Evolutionary conservation across 495 filamentous ascomycete genomes (phyloP).

Genomic region (Hypoxylon crocopeplum): DNA sequence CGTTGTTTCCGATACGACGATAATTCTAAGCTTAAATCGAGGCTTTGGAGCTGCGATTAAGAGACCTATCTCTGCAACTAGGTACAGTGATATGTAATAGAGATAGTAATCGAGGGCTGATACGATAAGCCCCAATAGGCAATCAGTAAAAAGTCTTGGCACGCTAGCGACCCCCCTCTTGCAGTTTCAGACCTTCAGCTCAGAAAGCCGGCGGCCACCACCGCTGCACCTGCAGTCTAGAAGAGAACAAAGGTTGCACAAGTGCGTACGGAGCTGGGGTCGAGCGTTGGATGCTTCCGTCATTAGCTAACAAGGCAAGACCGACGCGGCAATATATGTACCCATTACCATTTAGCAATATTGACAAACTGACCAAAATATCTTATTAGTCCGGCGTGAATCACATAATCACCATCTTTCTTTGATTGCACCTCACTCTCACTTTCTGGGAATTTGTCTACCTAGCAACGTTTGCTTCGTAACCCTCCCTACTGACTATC

Average conservation of each 20-base stretch:
- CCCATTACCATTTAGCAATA: neutral
- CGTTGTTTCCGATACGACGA: constrained; percentile 8
- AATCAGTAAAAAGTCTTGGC: constrained; percentile 18
- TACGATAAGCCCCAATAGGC: constrained; percentile 31
- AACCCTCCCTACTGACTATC: too few relatives aligned
- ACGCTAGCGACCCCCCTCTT: neutral
- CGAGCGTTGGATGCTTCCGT: constrained; percentile 30
- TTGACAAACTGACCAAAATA: constrained; percentile 7
- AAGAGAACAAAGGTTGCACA: too few relatives aligned
- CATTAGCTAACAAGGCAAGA: constrained; percentile 23
- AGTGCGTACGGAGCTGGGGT: too few relatives aligned
- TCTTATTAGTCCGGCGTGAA: too few relatives aligned
- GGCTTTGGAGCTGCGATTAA: constrained; percentile 22
- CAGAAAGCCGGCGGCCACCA: constrained; percentile 5
- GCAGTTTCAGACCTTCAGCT: constrained; percentile 13
- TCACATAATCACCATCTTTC: too few relatives aligned
- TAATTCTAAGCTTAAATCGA: constrained; percentile 24
- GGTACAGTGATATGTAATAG: neutral
- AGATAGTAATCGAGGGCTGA: neutral
- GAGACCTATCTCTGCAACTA: constrained; percentile 12
- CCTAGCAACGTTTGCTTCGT: too few relatives aligned
- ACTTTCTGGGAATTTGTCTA: too few relatives aligned
- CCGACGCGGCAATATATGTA: constrained; percentile 19
- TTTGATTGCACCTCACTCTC: too few relatives aligned
- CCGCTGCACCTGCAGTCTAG: too few relatives aligned